phyloP scores from a whole-genome alignment of 1,139 yeast genomes.

The Geotrichum citri-aurantii region DNA sequence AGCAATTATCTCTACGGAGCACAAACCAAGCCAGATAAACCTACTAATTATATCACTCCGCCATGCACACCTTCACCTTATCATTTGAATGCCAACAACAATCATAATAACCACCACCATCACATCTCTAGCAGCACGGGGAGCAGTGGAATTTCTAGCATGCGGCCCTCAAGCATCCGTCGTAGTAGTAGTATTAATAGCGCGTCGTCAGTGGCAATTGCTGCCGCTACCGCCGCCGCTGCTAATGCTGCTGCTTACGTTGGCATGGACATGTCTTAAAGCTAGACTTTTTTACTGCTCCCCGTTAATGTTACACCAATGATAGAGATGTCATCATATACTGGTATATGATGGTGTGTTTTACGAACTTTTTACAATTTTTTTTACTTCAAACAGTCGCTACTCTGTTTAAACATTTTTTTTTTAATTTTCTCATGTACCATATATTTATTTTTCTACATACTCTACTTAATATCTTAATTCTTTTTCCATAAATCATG shows the following conservation, averaged over 20 bases:
- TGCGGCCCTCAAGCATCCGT: neutral
- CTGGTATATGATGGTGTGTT: neutral
- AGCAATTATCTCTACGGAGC: neutral
- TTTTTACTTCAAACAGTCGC: neutral
- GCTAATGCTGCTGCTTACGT: neutral
- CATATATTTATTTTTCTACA: neutral
- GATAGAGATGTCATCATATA: neutral
- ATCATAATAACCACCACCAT: neutral
- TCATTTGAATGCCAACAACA: neutral
- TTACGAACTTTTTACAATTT: neutral
- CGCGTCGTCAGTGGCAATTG: constrained; percentile 4
- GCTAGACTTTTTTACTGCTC: neutral
- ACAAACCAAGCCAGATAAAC: constrained; percentile 8
- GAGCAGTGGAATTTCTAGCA: neutral
- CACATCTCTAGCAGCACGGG: neutral
- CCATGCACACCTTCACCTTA: constrained; percentile 29
- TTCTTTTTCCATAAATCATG: neutral
- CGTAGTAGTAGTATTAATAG: neutral
- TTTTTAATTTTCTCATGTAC: neutral
- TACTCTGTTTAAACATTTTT: neutral
- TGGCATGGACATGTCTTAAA: neutral
- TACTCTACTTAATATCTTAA: neutral
- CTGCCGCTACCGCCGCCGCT: constrained; percentile 2
- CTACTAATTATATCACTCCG: constrained; percentile 29
- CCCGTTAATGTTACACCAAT: neutral